Base-by-base conservation (phyloP, 2,329 filamentous ascomycete genomes). In the Fusarium verticillioides region DNA sequence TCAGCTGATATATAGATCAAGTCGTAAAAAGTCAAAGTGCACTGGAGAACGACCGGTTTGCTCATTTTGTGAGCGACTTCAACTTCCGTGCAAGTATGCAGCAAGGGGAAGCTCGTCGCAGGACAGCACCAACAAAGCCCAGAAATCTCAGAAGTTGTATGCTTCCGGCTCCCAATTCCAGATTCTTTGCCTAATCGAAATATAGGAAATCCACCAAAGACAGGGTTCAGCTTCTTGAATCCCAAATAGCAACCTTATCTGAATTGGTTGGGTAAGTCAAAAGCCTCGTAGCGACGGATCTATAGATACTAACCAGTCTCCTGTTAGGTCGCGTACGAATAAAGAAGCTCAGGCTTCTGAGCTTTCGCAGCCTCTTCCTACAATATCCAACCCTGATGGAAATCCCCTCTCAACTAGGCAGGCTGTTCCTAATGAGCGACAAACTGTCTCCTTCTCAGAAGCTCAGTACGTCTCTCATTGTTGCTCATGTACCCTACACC, bases 21-120 rank as follows among this genome's bases (percentile, higher is more conserved):
- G 64, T 18, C 62, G 52, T 9, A 67, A 67, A 7, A 67, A 67
- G 18, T 67, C 64, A 4, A 67, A 67, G 15, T 67, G 64, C 7
- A 67, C 64, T 4, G 52, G 61, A 9, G 64, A 67, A 10, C 52
- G 64, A 36, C 64, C 64, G 0, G 37, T 66, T 16, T 67, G 64
- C n/a, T 67, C 62, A 6, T 66, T 66, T 26, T 67, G 64, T 19
- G 34, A 52, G 28, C 28, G 62, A 19, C 28, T 67, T 16, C 6
- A 50, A 32, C 23, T 66, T 11, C 34, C 34, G 5, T 67, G 64
- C 5, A 26, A 60, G 15, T 67, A 67, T 39, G 62, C 52, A 3
- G 13, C 34, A 10, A 40, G 64, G 21, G 64, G 64, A 15, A 67
- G 39, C 19, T 26, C 28, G 2, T 23, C 6, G 7, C 19, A 10